Conservation (phyloP, 2,329 filamentous ascomycete genomes). For the Myriangium duriaei region DNA sequence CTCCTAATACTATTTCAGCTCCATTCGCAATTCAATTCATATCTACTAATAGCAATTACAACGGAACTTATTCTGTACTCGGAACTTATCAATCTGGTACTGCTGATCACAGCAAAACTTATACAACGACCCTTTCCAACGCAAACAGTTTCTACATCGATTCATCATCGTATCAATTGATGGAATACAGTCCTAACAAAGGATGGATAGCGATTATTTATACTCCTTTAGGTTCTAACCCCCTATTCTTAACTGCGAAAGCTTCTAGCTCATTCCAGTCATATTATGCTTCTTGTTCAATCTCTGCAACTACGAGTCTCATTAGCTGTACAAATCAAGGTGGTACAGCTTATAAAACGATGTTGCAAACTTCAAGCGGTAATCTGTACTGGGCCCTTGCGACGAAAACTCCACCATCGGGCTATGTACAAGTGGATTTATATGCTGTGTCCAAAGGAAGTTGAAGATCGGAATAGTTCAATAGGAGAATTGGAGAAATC, state of each 20-base stretch:
- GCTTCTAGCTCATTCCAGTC: background rate
- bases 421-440: no score
- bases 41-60: background rate
- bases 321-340: slow-evolving; percentile 4
- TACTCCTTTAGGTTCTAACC: background rate
- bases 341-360: slow-evolving; percentile 1
- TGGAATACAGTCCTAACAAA: background rate
- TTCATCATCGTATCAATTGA: background rate
- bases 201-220: background rate
- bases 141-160: background rate
- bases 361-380: background rate
- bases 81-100: background rate
- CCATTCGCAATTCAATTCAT: slow-evolving; percentile 3
- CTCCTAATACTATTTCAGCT: background rate
- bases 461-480: no score
- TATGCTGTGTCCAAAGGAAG: no score
- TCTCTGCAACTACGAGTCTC: background rate
- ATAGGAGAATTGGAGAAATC: no score
- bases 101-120: background rate
- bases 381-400: background rate
- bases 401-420: background rate
- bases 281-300: background rate
- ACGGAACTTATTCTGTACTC: background rate
- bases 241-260: background rate
- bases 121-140: background rate